Evolutionary conservation across 257 asterid genomes (phyloP).

Genomic region (Asclepias syriaca): DNA sequence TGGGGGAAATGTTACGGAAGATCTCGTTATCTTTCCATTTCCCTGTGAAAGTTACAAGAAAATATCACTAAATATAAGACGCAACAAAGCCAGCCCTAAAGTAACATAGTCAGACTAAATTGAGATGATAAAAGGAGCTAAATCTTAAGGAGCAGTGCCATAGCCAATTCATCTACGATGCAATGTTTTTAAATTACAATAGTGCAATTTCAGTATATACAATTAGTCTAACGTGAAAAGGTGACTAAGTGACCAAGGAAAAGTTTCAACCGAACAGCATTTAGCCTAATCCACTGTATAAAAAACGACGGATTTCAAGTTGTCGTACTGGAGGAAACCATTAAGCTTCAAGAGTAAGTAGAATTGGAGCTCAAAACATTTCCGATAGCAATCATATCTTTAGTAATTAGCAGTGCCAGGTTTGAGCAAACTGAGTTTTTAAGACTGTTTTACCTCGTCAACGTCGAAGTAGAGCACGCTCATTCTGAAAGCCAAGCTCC

Average conservation of each 20-base stretch:
- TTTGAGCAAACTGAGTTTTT: neutral
- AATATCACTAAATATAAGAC: neutral
- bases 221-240: neutral
- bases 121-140: neutral
- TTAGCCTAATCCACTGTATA: neutral
- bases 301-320: neutral
- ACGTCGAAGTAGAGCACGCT: slow-evolving; percentile 91
- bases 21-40: slow-evolving; percentile 50
- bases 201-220: neutral
- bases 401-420: neutral
- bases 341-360: neutral
- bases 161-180: neutral
- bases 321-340: neutral
- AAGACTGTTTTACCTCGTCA: slow-evolving; percentile 49
- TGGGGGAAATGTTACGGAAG: slow-evolving; percentile 69
- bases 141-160: neutral
- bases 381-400: slow-evolving; percentile 2
- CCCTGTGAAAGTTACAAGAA: slow-evolving; percentile 40
- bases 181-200: no score
- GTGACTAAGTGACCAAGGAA: neutral
- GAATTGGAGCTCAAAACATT: no score
- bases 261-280: neutral
- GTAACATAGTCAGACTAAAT: neutral
- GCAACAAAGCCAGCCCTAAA: neutral
- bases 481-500: slow-evolving; percentile 97